Evolutionary conservation across 306 rosid genomes (phyloP), one percentile per base, ranked within the genome.

Genomic region (Lablab purpureus): DNA sequence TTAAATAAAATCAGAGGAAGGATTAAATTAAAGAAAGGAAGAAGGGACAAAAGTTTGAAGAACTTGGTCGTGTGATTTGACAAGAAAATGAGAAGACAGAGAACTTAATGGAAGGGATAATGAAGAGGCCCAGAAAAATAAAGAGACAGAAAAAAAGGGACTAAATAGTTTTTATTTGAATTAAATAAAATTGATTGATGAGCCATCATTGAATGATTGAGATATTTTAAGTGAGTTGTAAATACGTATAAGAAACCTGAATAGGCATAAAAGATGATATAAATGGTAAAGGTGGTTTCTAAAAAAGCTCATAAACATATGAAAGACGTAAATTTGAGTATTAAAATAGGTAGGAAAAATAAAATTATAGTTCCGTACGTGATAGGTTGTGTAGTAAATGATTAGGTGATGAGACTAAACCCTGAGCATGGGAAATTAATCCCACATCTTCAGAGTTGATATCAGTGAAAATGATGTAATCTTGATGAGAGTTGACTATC

Each of bases 401-500:
- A 56, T 56, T 43, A 10, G 59, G 11, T 60, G 60, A 60, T 11
- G 59, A 60, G 60, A 60, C 47, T 27, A 46, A 63, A 21, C 62
- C 64, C 30, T 13, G 56, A 76, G 72, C n/a, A 19, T 13, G 73
- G 13, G 63, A 75, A 60, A 60, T 46, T 30, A 75, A 51, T 25
- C 41, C 14, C 50, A 19, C 30, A 22, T 40, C 9, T 70, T 72
- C 11, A 65, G 18, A 54, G 43, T 50, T 19, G 43, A 79, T 18
- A 55, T 80, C n/a, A 64, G 52, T 71, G 87, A 84, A 54, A 54
- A 10, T 21, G 34, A 58, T 66, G 87, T 58, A 80, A 80, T 71
- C 66, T 37, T 75, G 81, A 80, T 59, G 87, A 52, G 68, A 75
- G 59, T 70, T 72, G 68, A 77, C 46, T 6, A 56, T 72, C 49